Percentiles rank a stretch among this genome's conserved stretches.
Evolutionary conservation across 2,329 filamentous ascomycete genomes (phyloP).

Genomic region (Harringtonia aguacate): DNA sequence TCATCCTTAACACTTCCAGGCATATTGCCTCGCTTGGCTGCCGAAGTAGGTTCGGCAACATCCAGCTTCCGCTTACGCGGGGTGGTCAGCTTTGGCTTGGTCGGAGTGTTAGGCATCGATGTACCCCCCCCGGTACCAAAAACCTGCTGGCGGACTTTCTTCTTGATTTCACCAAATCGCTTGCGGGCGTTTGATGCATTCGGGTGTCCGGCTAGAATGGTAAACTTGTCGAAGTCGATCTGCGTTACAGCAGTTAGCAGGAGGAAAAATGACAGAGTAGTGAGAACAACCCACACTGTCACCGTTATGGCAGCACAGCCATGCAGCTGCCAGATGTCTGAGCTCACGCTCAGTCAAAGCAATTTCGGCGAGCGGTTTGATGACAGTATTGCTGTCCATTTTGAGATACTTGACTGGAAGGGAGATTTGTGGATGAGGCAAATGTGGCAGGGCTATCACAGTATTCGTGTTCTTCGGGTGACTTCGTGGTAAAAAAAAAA

Average conservation of each 20-base stretch:
- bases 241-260: not conserved
- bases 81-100: not conserved
- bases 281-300: slow-evolving; percentile 1
- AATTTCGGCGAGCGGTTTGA: slow-evolving; percentile 3
- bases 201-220: slow-evolving; percentile 8
- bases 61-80: not conserved
- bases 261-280: no score
- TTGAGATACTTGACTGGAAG: no score
- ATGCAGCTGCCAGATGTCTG: slow-evolving; percentile 6
- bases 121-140: not conserved
- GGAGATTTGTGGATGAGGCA: not conserved
- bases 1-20: no score
- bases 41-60: no score
- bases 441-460: no score
- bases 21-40: no score
- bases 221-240: slow-evolving; percentile 12
- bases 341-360: slow-evolving; percentile 7
- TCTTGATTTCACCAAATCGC: slow-evolving; percentile 50
- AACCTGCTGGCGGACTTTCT: slow-evolving; percentile 25
- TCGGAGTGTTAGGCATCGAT: not conserved
- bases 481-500: no score
- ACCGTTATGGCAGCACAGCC: slow-evolving; percentile 2
- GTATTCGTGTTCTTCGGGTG: no score
- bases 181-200: slow-evolving; percentile 21
- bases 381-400: not conserved